Evolutionary conservation across 768 basidiomycete genomes (phyloP), one percentile per base, ranked within the genome.

Genomic region (Xerocomus brunneocitrinus): DNA sequence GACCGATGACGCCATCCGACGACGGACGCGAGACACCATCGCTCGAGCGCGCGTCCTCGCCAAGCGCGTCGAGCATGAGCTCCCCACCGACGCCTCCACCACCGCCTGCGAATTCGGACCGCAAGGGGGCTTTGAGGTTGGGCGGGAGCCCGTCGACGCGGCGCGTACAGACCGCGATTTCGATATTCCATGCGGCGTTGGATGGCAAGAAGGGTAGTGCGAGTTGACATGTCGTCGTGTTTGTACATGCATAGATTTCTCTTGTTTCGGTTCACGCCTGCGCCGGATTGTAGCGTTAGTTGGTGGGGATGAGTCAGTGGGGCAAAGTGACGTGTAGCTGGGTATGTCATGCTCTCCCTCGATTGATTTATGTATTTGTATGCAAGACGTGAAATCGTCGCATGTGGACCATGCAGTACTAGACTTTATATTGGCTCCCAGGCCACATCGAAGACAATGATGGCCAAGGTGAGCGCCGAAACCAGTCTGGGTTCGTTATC

Each of bases 1-100:
- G 64, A 40, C 27, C 65, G 0, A 55, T 59, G 43, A 57, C 59
- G 0, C 63, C 65, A 1, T 64, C 61, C 3, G 87, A 84, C 42
- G 68, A 64, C 13, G 58, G 64, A 19, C 60, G 64, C 8, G 65
- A 64, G 24, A 65, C 65, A 1, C 65, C 65, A 0, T 47, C 61
- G 4, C 57, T 67, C n/a, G 65, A 67, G 27, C 62, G 59, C 0
- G 56, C 57, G 0, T 67, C 65, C 3, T 67, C 65, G 0, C 63
- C 65, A 1, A 67, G 65, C 36, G 48, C 31, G 0, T 63, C 65
- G 35, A 67, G 65, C 44, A 30, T 50, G 3, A 67, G 59, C 45
- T 64, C 62, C 10, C 60, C 65, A 1, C 62, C 58, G 4, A 61
- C 59, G 30, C 68, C 51, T 2, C 71, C 49, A 30, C 69, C 35